Percentiles rank a stretch among this genome's conserved stretches.
These are phyloP conservation scores for Russula olivacea DNA, from an alignment of 768 basidiomycete species.

Conservation along the genomic window DNA sequence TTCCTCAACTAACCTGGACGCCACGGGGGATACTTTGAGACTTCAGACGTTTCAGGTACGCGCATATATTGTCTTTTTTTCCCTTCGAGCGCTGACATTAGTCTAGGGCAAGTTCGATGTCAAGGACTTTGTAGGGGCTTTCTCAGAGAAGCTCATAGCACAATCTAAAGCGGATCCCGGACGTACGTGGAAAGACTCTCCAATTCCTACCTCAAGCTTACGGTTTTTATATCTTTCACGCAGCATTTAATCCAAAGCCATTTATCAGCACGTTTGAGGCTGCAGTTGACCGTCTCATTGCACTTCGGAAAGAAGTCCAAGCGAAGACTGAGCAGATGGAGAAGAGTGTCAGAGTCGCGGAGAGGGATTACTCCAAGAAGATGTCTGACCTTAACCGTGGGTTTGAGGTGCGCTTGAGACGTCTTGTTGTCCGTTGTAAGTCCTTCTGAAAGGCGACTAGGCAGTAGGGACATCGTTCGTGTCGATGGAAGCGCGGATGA, in stretches of 20 bases:
- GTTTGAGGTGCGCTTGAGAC: constrained; percentile 66
- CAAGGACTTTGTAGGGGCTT: constrained; percentile 78
- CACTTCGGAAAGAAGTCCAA: constrained; percentile 85
- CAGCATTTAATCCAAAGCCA: constrained; percentile 92
- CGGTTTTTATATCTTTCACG: neutral
- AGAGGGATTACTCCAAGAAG: constrained; percentile 90
- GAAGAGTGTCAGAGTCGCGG: constrained; percentile 80
- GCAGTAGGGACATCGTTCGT: constrained; percentile 82
- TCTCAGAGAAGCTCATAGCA: constrained; percentile 83
- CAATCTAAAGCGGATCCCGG: constrained; percentile 80
- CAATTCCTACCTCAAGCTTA: neutral
- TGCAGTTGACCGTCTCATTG: constrained; percentile 82
- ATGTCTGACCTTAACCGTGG: constrained; percentile 89
- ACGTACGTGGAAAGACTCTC: constrained; percentile 47
- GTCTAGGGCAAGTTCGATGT: constrained; percentile 83
- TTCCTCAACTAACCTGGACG: neutral
- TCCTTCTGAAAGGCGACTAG: constrained; percentile 37
- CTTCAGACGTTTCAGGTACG: constrained; percentile 23
- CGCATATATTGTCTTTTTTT: neutral
- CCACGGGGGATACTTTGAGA: constrained; percentile 9
- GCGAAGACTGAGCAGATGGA: constrained; percentile 88
- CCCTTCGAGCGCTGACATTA: neutral
- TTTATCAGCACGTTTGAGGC: constrained; percentile 91
- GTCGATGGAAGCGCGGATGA: constrained; percentile 87
- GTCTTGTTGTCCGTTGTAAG: constrained; percentile 3